A percentile compares a stretch with the other conserved stretches of the same genome.
Evolutionary conservation across 192 early-diverging fungal genomes (phyloP).

Genomic region (Anaeromyces robustus): DNA sequence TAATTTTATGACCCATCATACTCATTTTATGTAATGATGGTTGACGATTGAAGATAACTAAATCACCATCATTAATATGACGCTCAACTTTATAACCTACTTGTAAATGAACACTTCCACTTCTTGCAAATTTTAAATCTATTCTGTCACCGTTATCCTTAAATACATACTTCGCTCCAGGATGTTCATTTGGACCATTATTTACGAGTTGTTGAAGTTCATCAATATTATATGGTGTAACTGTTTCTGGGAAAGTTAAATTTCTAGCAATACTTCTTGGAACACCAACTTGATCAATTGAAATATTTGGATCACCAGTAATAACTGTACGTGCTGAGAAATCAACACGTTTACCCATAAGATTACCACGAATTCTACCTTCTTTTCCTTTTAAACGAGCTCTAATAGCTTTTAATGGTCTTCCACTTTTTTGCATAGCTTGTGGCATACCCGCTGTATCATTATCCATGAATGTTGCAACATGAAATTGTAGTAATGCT

Average conservation of each 20-base stretch:
- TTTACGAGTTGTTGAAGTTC: slow-evolving; percentile 68
- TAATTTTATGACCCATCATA: slow-evolving; percentile 97
- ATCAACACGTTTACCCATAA: slow-evolving; percentile 99
- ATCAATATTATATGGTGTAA: slow-evolving; percentile 93
- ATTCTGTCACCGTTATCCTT: slow-evolving; percentile 86
- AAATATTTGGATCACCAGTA: slow-evolving; percentile 94
- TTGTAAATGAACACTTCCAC: slow-evolving; percentile 69
- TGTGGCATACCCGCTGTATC: slow-evolving; percentile 81
- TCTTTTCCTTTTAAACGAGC: slow-evolving; percentile 97
- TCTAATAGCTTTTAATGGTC: slow-evolving; percentile 91
- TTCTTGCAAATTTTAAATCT: slow-evolving; percentile 73
- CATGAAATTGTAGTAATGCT: slow-evolving; percentile 77
- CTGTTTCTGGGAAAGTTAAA: slow-evolving; percentile 90
- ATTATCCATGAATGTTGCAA: slow-evolving; percentile 97
- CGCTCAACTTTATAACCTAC: slow-evolving; percentile 87
- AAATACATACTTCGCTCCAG: slow-evolving; percentile 94
- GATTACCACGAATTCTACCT: slow-evolving; percentile 92
- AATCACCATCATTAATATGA: slow-evolving; percentile 85
- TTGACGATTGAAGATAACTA: slow-evolving; percentile 98
- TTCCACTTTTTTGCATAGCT: slow-evolving; percentile 78
- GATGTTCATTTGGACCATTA: slow-evolving; percentile 83
- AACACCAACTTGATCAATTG: slow-evolving; percentile 96
- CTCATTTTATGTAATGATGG: slow-evolving; percentile 98
- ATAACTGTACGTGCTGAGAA: slow-evolving; percentile 98
- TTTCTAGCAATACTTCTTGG: slow-evolving; percentile 93